Evolutionary conservation across 164 flowering plant genomes (phyloP), one percentile per base, ranked within the genome.

Genomic region (Liquidambar formosana): DNA sequence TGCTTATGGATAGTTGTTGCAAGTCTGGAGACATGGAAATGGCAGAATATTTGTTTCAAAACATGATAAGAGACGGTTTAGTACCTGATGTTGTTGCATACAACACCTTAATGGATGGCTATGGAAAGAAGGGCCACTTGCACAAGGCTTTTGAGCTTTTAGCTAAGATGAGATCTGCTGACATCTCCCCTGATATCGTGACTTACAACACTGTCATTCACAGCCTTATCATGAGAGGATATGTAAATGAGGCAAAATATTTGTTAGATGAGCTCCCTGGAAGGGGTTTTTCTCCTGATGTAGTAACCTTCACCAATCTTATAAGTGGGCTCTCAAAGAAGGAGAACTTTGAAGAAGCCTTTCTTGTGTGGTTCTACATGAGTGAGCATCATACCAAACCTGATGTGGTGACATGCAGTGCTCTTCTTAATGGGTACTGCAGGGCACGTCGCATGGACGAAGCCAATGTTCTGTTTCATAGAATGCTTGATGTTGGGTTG

Each of bases 391-490:
- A 73, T 25, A 71, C 79, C 28, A 67, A 66, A 59, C 88, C 85
- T 65, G 90, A 86, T 80, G 80, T 83, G 23, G 75, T 84, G 23
- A 80, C 83, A 33, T 84, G 84, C 71, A 79, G 85, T 65, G 81
- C 88, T 71, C 75, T 86, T 67, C 82, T 86, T 48, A 69, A 74
- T 78, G 85, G 85, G 25, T 84, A 76, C 18, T 84, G 86, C 65
- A 81, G 70, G 60, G 77, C 75, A 53, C 64, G 46, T 15, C 77
- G 62, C 16, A 81, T 81, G 81, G 86, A 78, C 18, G 85, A 84
- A 69, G 88, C 85, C 13, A 65, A 62, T 45, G 71, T 28, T 44
- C 59, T 79, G 46, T 86, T 86, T 66, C 68, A 23, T 28, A 74
- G 26, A 73, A 75, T 86, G 86, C 66, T 84, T 53, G 75, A 78